Conservation (phyloP, 345 rosid species). For the Balakata baccata region DNA sequence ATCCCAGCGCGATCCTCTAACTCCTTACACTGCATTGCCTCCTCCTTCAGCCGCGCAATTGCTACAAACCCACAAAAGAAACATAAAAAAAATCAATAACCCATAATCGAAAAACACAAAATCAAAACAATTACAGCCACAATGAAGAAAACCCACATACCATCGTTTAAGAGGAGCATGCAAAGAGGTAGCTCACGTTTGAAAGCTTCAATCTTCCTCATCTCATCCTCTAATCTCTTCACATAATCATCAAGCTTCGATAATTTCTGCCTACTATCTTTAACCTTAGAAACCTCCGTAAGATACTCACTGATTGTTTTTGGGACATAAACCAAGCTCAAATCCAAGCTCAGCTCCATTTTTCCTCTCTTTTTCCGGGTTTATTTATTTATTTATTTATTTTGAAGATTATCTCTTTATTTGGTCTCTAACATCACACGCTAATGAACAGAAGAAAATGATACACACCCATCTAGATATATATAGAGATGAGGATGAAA, state of each 20-base stretch:
- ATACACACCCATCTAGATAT: background rate
- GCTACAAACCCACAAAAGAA: conserved; percentile 37
- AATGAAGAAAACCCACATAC: conserved; percentile 24
- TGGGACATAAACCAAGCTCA: conserved; percentile 45
- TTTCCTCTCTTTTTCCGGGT: background rate
- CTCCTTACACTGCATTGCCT: conserved; percentile 39
- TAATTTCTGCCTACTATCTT: conserved; percentile 34
- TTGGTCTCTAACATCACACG: conserved; percentile 21
- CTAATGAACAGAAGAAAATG: conserved; percentile 14
- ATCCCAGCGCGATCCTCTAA: conserved; percentile 19
- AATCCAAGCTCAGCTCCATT: conserved; percentile 68
- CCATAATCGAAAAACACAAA: conserved; percentile 7
- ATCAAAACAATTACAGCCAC: background rate
- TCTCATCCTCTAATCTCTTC: conserved; percentile 57
- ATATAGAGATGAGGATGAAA: conserved; percentile 9
- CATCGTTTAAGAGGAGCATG: conserved; percentile 67
- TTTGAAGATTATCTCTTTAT: background rate
- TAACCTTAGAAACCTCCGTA: conserved; percentile 40
- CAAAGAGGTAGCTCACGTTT: conserved; percentile 75
- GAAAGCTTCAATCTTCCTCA: conserved; percentile 64
- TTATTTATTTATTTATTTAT: no score
- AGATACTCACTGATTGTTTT: conserved; percentile 49
- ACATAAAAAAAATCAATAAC: conserved; percentile 10
- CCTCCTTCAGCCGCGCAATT: conserved; percentile 53
- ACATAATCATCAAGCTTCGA: conserved; percentile 50